A percentile compares a stretch with the other conserved stretches of the same genome.
These are phyloP conservation scores for Echinochloa phyllopogon DNA, from an alignment of 176 grass and related monocot genomes.

Conservation along the genomic window DNA sequence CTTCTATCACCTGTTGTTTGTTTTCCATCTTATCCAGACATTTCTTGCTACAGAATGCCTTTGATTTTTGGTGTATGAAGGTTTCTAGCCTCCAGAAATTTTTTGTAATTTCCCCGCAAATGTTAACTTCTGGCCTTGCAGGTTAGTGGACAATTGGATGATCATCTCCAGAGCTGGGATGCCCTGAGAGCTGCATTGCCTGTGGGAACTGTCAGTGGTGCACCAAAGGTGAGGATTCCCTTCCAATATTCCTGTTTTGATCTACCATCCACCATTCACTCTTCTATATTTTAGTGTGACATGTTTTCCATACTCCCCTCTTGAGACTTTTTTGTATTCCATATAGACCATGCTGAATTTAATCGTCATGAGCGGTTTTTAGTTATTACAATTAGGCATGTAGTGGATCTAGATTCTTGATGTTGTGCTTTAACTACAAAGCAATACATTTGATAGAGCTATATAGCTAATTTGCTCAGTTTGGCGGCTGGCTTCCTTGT, in stretches of 20 bases:
- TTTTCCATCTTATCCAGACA: slow-evolving; percentile 1
- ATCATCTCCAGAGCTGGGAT: slow-evolving; percentile 82
- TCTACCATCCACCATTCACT: not conserved
- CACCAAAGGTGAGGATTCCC: slow-evolving; percentile 65
- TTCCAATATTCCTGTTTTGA: slow-evolving; percentile 26
- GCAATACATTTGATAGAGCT: not conserved
- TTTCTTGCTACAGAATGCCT: not conserved
- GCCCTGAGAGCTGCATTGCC: slow-evolving; percentile 85
- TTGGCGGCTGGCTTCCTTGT: slow-evolving; percentile 1
- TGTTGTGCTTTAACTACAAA: not conserved
- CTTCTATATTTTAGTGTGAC: slow-evolving; percentile 10
- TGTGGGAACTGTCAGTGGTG: slow-evolving; percentile 91
- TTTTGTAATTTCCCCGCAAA: not conserved
- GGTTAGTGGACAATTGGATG: slow-evolving; percentile 73
- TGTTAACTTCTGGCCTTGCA: slow-evolving; percentile 44
- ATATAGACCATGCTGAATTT: not conserved
- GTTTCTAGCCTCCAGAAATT: slow-evolving; percentile 7
- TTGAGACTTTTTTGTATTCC: not conserved
- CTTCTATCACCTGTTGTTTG: not conserved
- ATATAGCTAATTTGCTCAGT: not conserved
- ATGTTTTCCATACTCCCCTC: not conserved
- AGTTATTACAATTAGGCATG: not conserved
- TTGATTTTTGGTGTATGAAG: not conserved
- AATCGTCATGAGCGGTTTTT: not conserved
- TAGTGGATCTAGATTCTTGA: slow-evolving; percentile 2